Base-by-base conservation (phyloP, 257 asterid genomes). In the Perilla frutescens region DNA sequence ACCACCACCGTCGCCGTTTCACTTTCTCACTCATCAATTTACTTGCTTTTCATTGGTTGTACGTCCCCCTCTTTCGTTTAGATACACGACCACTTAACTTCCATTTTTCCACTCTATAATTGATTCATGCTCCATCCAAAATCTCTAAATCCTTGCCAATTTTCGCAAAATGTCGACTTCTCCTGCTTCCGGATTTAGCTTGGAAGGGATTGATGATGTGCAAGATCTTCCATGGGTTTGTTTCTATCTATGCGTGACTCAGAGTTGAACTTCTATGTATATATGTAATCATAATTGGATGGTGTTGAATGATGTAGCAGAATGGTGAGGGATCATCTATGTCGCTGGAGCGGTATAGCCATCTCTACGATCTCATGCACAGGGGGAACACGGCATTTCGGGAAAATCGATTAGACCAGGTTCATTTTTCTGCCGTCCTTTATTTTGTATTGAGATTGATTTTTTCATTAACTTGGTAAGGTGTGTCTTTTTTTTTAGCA, bases 191-290 rank as follows among this genome's bases (percentile, higher is more conserved):
- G 91, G 72, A 40, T 79, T 84, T 71, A 75, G 68, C 70, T 77
- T 89, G 82, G 92, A 89, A 82, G 98, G 92, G 57, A 55, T 90
- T 54, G 90, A 83, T 40, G 92, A 85, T 81, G 96, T 90, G 43
- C 87, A 80, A 49, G 94, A 89, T 55, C 88, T 79, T 61, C 88
- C 90, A 29, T 81, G 89, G 96, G 99, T 94, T 3, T 70, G 3
- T 0, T 2, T 67, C 15, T 15, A 1, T 60, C 45, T 11, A 6
- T 60, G 59, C 31, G 1, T 3, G 7, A 68, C 7, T 15, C 39
- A 56, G 62, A 51, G 4, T 54, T 58, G 6, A 14, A 8, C 69
- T 1, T 54, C 45, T 57, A 11, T 54, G 41, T 8, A 7, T 62
- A 34, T 11, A 6, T 26, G 50, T 78, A n/a, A 69, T 59, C 7